Evolutionary conservation across 2,329 filamentous ascomycete genomes (phyloP), one percentile per base, ranked within the genome.

Genomic region (Apiospora koreana): DNA sequence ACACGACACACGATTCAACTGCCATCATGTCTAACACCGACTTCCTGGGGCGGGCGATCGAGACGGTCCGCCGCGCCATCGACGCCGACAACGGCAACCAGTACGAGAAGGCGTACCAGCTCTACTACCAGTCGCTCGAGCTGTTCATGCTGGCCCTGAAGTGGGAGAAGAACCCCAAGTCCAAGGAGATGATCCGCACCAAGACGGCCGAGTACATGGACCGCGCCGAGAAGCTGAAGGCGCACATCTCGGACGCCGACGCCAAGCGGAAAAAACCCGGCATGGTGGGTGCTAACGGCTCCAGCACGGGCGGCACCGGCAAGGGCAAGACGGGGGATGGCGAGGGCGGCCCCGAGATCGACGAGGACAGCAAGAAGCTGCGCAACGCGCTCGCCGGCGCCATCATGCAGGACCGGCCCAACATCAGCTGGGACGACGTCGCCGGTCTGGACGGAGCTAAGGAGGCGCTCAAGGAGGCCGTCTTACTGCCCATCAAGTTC

Each of bases 171-270:
- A 98, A 98, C 84, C 91, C 93, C 73, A 95, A 95, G 77, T 95
- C 94, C 74, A 98, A 98, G 86, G 94, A 97, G 80, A 97, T 97
- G 89, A 98, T 99, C 82, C 92, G 96, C 76, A 91, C 93, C 76
- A 98, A 98, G 86, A 94, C 95, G 25, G 93, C 88, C 77, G 95
- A 98, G 80, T 99, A 99, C 86, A 97, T 99, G 92, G 95, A 98
- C 83, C 94, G 96, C 73, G 96, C 96, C 74, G 96, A 99, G 86
- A 98, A 98, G 86, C 89, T 99, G 74, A 99, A 99, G 83, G 90
- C 92, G 69, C 96, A 98, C 80, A 85, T 99, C 50, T 87, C 91
- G 68, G 92, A 95, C 74, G 87, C 89, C 69, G 93, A 96, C 74
- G 85, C 85, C 58, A 92, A 92, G 77, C 85, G 86, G 75, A 93